phyloP scores from a whole-genome alignment of 2,329 filamentous ascomycete species.

The Stemphylium lycopersici region DNA sequence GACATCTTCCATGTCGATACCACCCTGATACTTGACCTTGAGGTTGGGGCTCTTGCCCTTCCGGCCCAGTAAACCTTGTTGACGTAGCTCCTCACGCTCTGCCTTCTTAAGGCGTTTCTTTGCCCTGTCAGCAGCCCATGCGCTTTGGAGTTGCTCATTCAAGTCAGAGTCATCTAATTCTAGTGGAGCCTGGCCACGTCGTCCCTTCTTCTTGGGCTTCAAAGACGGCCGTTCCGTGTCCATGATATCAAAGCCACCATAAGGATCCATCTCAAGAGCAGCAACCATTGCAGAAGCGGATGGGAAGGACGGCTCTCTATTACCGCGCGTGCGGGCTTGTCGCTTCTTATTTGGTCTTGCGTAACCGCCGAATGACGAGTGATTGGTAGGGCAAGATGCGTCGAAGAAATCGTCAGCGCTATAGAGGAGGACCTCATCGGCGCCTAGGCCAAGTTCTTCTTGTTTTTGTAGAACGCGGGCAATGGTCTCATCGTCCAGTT shows the following conservation, averaged over 20 bases:
- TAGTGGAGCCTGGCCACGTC: constrained; percentile 59
- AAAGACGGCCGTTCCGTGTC: constrained; percentile 77
- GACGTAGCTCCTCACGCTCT: constrained; percentile 54
- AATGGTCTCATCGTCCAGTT: constrained; percentile 65
- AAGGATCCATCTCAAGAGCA: constrained; percentile 63
- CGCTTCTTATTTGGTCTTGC: constrained; percentile 37
- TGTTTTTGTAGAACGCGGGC: constrained; percentile 67
- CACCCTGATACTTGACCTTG: constrained; percentile 72
- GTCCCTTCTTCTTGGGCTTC: constrained; percentile 68
- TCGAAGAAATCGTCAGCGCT: constrained; percentile 55
- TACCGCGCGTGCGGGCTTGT: constrained; percentile 22
- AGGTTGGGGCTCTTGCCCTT: constrained; percentile 57
- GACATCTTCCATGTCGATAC: constrained; percentile 73
- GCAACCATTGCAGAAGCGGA: constrained; percentile 64
- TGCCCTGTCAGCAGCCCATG: constrained; percentile 53
- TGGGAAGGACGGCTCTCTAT: constrained; percentile 52
- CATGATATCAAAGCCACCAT: constrained; percentile 82
- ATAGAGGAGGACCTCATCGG: constrained; percentile 64
- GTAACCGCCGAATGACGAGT: constrained; percentile 21
- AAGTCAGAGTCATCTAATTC: constrained; percentile 54
- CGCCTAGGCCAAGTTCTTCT: constrained; percentile 67
- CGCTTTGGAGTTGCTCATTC: constrained; percentile 46
- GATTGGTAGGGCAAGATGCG: constrained; percentile 33
- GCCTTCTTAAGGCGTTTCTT: constrained; percentile 57
- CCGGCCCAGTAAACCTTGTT: constrained; percentile 52